phyloP scores from a whole-genome alignment of 2,329 filamentous ascomycete genomes.

The Elsinoe ampelina region DNA sequence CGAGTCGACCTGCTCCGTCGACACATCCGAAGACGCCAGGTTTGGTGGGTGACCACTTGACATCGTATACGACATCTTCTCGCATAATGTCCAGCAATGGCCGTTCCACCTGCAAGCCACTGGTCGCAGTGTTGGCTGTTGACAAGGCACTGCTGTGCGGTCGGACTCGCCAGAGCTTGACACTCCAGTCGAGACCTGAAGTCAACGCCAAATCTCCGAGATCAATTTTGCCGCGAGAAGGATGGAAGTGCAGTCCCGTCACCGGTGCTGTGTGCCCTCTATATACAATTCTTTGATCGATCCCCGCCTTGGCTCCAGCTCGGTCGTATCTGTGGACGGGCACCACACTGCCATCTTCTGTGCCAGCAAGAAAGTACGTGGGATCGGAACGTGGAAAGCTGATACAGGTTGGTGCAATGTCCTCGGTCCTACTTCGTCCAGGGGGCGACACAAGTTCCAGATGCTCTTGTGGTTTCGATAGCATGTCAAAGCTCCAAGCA shows the following conservation, averaged over 20 bases:
- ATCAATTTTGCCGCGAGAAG: conserved; percentile 82
- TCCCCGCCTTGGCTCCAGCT: conserved; percentile 90
- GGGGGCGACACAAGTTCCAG: conserved; percentile 82
- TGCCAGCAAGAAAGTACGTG: conserved; percentile 94
- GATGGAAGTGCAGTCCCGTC: conserved; percentile 94
- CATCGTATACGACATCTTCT: conserved; percentile 95
- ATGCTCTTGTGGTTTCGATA: conserved; percentile 90
- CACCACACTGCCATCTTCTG: conserved; percentile 92
- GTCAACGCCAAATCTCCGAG: conserved; percentile 87
- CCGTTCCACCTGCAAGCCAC: conserved; percentile 43
- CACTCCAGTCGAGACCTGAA: conserved; percentile 92
- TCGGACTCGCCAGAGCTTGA: conserved; percentile 92
- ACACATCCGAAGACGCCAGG: conserved; percentile 92
- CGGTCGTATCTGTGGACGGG: conserved; percentile 96
- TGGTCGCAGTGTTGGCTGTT: conserved; percentile 11
- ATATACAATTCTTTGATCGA: conserved; percentile 82
- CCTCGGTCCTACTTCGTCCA: conserved; percentile 68
- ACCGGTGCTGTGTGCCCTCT: conserved; percentile 85
- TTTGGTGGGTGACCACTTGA: conserved; percentile 87
- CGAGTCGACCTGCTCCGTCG: conserved; percentile 82
- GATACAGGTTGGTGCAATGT: conserved; percentile 88
- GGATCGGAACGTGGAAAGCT: conserved; percentile 91
- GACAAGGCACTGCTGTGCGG: conserved; percentile 43
- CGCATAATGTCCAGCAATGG: conserved; percentile 84
- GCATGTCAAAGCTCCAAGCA: conserved; percentile 96